Evolutionary conservation across 208 protist genomes (phyloP), one percentile per base, ranked within the genome.

Genomic region (Trypanosoma melophagium): DNA sequence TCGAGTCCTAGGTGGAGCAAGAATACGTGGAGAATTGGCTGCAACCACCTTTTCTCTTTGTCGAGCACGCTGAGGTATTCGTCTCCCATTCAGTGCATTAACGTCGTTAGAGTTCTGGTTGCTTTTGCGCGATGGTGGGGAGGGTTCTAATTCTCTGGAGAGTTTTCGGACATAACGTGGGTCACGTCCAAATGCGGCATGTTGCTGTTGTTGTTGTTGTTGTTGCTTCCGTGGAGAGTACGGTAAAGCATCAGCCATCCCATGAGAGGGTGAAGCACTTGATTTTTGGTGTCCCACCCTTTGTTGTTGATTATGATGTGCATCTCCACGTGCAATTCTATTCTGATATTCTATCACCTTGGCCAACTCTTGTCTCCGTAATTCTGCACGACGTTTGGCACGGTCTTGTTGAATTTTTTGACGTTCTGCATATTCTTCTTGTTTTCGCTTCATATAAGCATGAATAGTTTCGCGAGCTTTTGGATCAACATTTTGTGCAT

Each of bases 381-480:
- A 42, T 31, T 89, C 77, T 41, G 86, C 84, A 47, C 80, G 71
- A 4, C 76, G 80, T 56, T 87, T 77, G 3, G 71, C 75, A 16
- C 58, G 63, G 53, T 90, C 86, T 31, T 81, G 54, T 52, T 91
- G 74, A 42, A 80, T 60, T 45, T 80, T 85, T 53, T 90, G 78
- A n/a, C 74, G 75, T 60, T 76, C 77, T 31, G 87, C 57, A 69
- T 95, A 91, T 47, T 87, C 89, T 71, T 95, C 89, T 50, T 93
- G 89, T 69, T 95, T 95, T 55, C 85, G 84, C 17, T 80, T 79
- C 89, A 93, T 95, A 67, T 92, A 95, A 3, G 84, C 89, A 62
- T 92, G 89, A 57, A 95, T 95, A 19, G 86, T 92, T 54, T 95
- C 87, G 58, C 87, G 82, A 14, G 86, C 84, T 63, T 78, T 79